Evolutionary conservation across 345 rosid genomes (phyloP).

Genomic region (Conringia planisiliqua): DNA sequence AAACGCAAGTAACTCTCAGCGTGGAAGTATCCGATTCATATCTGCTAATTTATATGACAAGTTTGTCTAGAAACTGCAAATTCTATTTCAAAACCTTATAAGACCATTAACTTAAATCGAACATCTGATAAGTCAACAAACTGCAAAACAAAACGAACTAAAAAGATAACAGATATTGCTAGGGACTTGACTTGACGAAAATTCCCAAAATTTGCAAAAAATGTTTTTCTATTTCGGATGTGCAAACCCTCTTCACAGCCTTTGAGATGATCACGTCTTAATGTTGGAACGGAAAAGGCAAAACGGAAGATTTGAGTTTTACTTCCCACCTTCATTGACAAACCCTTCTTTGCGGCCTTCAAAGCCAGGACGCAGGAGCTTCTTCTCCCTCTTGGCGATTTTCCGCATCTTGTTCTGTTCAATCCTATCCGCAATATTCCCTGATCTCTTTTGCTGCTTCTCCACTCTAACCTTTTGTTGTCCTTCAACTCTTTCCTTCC

Average conservation of each 20-base stretch:
- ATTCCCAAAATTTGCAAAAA: not conserved
- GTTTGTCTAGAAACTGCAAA: not conserved
- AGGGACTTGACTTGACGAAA: constrained; percentile 11
- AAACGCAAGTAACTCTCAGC: not conserved
- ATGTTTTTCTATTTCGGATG: constrained; percentile 3
- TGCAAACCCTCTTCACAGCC: constrained; percentile 18
- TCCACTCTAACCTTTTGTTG: constrained; percentile 59
- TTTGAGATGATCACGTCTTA: constrained; percentile 19
- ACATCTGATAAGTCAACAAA: constrained; percentile 19
- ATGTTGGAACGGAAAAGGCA: not conserved
- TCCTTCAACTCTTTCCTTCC: constrained; percentile 73
- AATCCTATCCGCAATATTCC: constrained; percentile 63
- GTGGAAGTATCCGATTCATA: not conserved
- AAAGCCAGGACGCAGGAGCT: constrained; percentile 84
- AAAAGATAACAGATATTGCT: constrained; percentile 1
- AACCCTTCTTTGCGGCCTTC: constrained; percentile 71
- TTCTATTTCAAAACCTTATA: constrained; percentile 11
- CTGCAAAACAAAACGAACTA: constrained; percentile 11
- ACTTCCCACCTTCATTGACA: constrained; percentile 38
- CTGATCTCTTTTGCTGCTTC: constrained; percentile 73
- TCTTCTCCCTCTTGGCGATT: constrained; percentile 86
- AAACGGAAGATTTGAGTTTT: not conserved
- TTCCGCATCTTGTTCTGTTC: constrained; percentile 66
- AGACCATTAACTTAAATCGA: constrained; percentile 12
- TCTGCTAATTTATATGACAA: not conserved